Evolutionary conservation across 805 yeast genomes (phyloP), one percentile per base, ranked within the genome.

Genomic region (Debaryomyces prosopidis): DNA sequence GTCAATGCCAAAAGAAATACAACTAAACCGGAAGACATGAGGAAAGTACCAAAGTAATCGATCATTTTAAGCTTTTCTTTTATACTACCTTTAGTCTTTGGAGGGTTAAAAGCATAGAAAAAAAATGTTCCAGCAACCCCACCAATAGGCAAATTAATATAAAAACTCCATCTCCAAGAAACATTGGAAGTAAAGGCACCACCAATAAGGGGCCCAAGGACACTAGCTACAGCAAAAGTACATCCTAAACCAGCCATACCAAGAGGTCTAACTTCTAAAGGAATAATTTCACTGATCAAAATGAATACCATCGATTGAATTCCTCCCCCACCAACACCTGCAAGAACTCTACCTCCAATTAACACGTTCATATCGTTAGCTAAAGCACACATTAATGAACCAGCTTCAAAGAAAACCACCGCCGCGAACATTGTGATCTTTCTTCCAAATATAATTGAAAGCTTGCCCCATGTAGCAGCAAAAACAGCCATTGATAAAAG

Each of bases 151-250:
- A 85, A 60, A 57, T 85, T 85, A 51, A 85, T 71, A 60, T 80
- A 85, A 58, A 84, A 85, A 54, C 87, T 80, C 89, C 90, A 84
- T 57, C 89, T 71, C 89, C 90, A 85, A n/a, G 78, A 62, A 7
- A 73, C 79, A 39, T 73, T 62, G 2, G 76, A 59, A 1, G 87
- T 73, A 47, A 85, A 76, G 0, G 80, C 81, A 38, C 89, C 89
- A 11, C 89, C 89, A 17, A 84, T 57, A 16, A 82, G 60, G 0
- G 89, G 89, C 0, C 89, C 89, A 16, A 71, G 51, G 4, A 79
- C 79, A 3, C 79, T 68, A 1, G 83, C 75, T 5, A 76, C 58
- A 0, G 78, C 75, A 56, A 73, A 79, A 1, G 69, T 65, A n/a
- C 64, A 53, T 2, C 75, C 71, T n/a, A 70, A 50, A 4, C 63